Base-by-base conservation (phyloP, 2,329 filamentous ascomycete genomes). In the Arthroderma uncinatum region DNA sequence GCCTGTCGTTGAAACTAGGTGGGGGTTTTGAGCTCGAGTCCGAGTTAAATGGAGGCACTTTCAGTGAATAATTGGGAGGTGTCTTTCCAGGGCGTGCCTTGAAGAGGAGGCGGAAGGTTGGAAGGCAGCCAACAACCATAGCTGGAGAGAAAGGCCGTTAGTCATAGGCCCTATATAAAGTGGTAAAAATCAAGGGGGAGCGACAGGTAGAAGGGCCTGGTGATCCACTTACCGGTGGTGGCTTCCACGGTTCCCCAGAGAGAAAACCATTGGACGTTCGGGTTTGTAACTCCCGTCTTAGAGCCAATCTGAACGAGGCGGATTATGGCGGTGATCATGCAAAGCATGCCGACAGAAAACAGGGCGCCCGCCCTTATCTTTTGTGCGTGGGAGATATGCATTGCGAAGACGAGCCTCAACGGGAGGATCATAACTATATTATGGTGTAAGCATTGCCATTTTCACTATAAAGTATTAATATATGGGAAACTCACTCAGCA, bases 381-480 rank as follows among this genome's bases (percentile, higher is more conserved):
- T 40, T 68, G 67, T 34, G 58, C 60, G 14, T 53, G 8, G 40
- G 61, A 65, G 34, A 70, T 65, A 14, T 59, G 62, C 5, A 68
- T 61, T 10, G 64, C 63, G 53, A 63, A 63, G 23, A 70, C 60
- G 10, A 71, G 63, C 4, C 61, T 57, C 4, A 70, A 58, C 0
- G 66, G 66, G 12, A 71, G 63, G 2, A 59, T 58, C 66, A 68
- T 70, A 19, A 70, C 66, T 69, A 21, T 54, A 1, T 42, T n/a
- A 33, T 30, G 28, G 14, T 25, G 19, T 25, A 9, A 56, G 36
- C 36, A 1, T 7, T 19, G 30, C 7, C 28, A 30, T 7, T 30
- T 30, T 7, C 28, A 4, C 40, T 9, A 39, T 47, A 10, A 37
- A 12, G n/a, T n/a, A 25, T 36, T 40, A 6, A 25, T 37, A n/a